Base-by-base conservation (phyloP, 139 green algal genomes). In the Dunaliella primolecta region DNA sequence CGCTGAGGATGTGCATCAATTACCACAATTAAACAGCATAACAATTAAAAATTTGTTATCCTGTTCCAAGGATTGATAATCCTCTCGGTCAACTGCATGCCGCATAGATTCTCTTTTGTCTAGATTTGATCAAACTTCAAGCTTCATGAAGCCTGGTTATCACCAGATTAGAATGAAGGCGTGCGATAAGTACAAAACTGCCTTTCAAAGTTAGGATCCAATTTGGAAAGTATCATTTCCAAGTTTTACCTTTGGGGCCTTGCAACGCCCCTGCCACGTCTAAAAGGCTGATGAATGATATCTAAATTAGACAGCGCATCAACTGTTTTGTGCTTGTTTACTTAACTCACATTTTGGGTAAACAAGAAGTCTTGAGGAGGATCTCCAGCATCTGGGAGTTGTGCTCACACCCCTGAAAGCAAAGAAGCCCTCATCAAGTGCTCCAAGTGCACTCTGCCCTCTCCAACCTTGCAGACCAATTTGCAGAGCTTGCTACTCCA, bases 231-330 rank as follows among this genome's bases (percentile, higher is more conserved):
- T 92, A 82, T 81, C 79, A 92, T 34, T 81, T 87, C 27, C 74
- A 34, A 1, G 90, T 92, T 0, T 57, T 93, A 1, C n/a, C 71
- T n/a, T 30, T 93, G 38, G 89, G 92, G 0, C 81, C 94, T 7
- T 84, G 72, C 25, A 94, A 94, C 77, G 91, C 91, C 1, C n/a
- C 91, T 1, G 75, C 86, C 2, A 88, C 85, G 1, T 95, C 93
- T 57, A 84, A 91, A 36, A 23, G 30, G 21, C 2, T 88, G 2
- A 92, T 94, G 24, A 85, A 90, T 34, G 30, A 34, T 1, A 64
- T 88, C 15, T 85, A n/a, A n/a, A n/a, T 90, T 3, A 0, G 20
- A 33, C 64, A 29, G 0, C 2, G 75, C 25, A 0, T 88, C 24
- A 38, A 36, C 71, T 81, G 83, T 2, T 88, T 81, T 57, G 83